Conservation (phyloP, 371 early-diverging fungal genomes). For the Encephalitozoon hellem region DNA sequence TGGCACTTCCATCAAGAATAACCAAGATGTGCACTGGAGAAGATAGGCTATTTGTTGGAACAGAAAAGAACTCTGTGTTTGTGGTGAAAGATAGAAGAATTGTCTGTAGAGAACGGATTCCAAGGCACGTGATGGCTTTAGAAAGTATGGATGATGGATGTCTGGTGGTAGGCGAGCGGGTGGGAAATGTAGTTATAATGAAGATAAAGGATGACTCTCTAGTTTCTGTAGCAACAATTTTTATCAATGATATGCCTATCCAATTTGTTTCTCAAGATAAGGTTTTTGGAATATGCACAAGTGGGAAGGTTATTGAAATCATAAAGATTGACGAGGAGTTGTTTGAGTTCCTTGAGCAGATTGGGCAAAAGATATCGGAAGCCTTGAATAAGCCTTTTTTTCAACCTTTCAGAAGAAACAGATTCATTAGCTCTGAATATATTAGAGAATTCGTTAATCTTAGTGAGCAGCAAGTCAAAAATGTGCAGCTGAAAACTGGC, state of each 20-base stretch:
- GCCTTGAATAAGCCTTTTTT: not conserved
- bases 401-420: not conserved
- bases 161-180: not conserved
- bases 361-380: not conserved
- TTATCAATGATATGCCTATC: not conserved
- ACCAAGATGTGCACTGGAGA: not conserved
- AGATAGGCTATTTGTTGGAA: not conserved
- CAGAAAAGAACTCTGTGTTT: conserved; percentile 1
- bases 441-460: not conserved
- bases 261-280: not conserved
- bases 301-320: not conserved
- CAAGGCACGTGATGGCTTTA: not conserved
- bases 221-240: not conserved
- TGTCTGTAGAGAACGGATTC: not conserved
- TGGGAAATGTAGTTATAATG: not conserved
- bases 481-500: not conserved
- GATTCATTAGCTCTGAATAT: not conserved
- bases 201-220: not conserved
- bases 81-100: not conserved
- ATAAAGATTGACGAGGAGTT: not conserved
- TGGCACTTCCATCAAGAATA: not conserved
- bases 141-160: not conserved
- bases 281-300: not conserved
- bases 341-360: not conserved
- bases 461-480: not conserved